phyloP scores from a whole-genome alignment of 305 asterid species.

The Fraxinus baroniana region DNA sequence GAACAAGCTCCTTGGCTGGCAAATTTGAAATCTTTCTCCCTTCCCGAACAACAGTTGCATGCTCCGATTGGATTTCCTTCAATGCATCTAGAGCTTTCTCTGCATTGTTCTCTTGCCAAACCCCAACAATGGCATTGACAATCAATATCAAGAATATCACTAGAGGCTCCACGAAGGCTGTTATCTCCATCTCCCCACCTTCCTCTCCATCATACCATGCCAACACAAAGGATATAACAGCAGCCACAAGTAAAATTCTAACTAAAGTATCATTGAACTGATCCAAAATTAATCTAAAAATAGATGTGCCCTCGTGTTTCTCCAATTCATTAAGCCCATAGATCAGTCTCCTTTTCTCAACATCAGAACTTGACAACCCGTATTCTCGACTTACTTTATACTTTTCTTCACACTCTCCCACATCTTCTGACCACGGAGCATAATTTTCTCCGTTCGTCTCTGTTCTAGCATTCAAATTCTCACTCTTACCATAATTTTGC shows the following conservation, averaged over 20 bases:
- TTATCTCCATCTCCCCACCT: constrained; percentile 92
- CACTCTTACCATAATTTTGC: constrained; percentile 51
- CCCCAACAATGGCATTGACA: constrained; percentile 28
- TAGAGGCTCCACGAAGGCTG: constrained; percentile 92
- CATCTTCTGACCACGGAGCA: constrained; percentile 76
- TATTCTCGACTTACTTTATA: constrained; percentile 50
- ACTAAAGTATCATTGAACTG: constrained; percentile 92
- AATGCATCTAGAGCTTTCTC: constrained; percentile 31
- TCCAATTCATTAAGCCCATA: constrained; percentile 84
- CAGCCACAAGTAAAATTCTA: constrained; percentile 79
- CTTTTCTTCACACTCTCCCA: constrained; percentile 64
- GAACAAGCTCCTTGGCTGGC: constrained; percentile 89
- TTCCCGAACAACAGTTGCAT: constrained; percentile 73
- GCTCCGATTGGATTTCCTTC: constrained; percentile 48
- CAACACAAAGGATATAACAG: constrained; percentile 83
- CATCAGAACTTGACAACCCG: constrained; percentile 62
- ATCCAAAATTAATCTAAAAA: constrained; percentile 70
- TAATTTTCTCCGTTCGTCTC: constrained; percentile 36
- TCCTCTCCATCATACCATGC: constrained; percentile 94
- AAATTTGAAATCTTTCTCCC: constrained; percentile 60
- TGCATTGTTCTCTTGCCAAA: constrained; percentile 31
- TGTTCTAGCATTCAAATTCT: constrained; percentile 28
- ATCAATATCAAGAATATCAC: constrained; percentile 87
- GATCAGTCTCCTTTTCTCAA: constrained; percentile 60
- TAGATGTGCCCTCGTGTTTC: constrained; percentile 83